Evolutionary conservation across 208 protist genomes (phyloP), one percentile per base, ranked within the genome.

Genomic region (Leishmania martiniquensis): DNA sequence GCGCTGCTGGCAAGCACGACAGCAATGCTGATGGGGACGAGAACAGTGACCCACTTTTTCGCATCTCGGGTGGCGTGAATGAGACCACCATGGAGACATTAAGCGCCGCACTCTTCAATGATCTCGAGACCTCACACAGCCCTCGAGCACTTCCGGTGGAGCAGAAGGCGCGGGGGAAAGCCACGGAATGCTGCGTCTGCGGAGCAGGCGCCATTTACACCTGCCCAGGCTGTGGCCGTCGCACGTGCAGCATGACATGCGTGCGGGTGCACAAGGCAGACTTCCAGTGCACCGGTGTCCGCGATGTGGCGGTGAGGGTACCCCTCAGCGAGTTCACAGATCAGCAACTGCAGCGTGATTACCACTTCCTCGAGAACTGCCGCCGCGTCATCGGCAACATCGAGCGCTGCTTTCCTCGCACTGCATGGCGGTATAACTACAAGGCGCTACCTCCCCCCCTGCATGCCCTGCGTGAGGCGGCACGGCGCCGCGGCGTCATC

Each of bases 191-290:
- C 77, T 96, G 90, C 75, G 77, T 96, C 9, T 97, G 94, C 68
- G 85, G 85, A 5, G 60, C 80, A 1, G 63, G 51, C 15, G 77
- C 92, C 15, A 20, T 87, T 9, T 97, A 97, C 81, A 92, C 91
- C 20, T 97, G 94, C 78, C 92, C 94, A 0, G 85, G 87, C 17
- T 97, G 94, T 72, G 85, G 77, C 4, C 83, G 85, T 6, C 79
- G 90, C 7, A 95, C 92, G 15, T 97, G 94, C 78, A 91, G 90
- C 74, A 83, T 95, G 37, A 92, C 78, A 5, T 97, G 94, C 74
- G 87, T 97, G 52, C 87, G 90, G 1, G 80, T 90, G 15, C 94
- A 97, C 76, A 96, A 95, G 79, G 47, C 66, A 22, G 82, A 93
- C 49, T 89, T 87, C 69, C 42, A 78, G 51, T 97, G 94, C 80